Percentiles rank a stretch among this genome's conserved stretches.
Conservation (phyloP, 129 eudicot genomes). For the Tanacetum coccineum region DNA sequence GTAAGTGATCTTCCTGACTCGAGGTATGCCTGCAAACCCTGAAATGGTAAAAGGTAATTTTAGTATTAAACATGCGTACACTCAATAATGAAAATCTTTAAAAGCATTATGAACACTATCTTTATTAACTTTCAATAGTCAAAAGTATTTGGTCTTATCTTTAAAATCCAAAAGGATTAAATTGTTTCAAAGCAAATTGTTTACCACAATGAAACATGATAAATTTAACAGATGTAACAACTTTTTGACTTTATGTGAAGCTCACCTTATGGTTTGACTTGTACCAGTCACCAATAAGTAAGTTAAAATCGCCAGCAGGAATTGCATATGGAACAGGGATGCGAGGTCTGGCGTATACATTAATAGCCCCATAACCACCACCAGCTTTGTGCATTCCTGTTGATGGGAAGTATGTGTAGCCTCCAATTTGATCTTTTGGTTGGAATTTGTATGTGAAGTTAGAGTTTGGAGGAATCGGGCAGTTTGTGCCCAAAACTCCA, state of each 20-base stretch:
- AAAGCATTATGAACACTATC: neutral
- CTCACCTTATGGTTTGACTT: slow-evolving; percentile 74
- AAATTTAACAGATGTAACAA: slow-evolving; percentile 10
- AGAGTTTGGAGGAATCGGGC: slow-evolving; percentile 88
- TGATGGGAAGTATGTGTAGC: slow-evolving; percentile 90
- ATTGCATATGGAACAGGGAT: slow-evolving; percentile 82
- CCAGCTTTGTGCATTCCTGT: slow-evolving; percentile 86
- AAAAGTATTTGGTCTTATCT: neutral
- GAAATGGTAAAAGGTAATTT: slow-evolving; percentile 20
- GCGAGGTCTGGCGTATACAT: slow-evolving; percentile 75
- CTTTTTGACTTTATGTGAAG: slow-evolving; percentile 16
- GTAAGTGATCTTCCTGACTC: slow-evolving; percentile 76
- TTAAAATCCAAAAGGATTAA: neutral
- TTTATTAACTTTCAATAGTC: slow-evolving; percentile 6
- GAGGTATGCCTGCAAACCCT: slow-evolving; percentile 61
- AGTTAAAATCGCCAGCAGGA: slow-evolving; percentile 80
- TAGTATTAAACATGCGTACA: neutral
- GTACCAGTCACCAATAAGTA: slow-evolving; percentile 96
- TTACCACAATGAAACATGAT: neutral
- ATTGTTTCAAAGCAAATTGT: neutral
- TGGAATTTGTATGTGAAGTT: slow-evolving; percentile 89
- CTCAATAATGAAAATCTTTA: slow-evolving; percentile 14
- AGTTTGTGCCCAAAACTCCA: slow-evolving; percentile 95
- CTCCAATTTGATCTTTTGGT: slow-evolving; percentile 92
- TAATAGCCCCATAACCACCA: slow-evolving; percentile 94